These are phyloP conservation scores for Oenanthe javanica DNA, from an alignment of 140 eudicot genomes.

Conservation along the genomic window DNA sequence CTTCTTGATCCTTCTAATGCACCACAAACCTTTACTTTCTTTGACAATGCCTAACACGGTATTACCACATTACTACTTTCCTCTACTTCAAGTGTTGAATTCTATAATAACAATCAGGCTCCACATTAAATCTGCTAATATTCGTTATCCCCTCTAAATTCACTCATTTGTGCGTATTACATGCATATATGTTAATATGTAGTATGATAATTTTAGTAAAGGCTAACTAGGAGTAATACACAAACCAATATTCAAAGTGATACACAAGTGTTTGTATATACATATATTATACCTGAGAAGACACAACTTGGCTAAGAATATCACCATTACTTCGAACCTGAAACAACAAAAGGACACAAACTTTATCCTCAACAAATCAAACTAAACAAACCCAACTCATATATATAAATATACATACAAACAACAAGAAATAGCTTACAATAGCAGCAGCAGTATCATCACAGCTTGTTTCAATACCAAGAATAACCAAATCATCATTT, in stretches of 20 bases:
- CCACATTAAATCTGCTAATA: neutral
- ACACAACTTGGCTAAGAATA: conserved; percentile 90
- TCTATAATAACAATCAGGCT: neutral
- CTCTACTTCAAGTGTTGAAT: neutral
- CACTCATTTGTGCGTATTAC: too few species aligned
- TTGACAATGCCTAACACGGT: neutral
- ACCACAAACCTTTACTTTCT: neutral
- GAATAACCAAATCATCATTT: conserved; percentile 45
- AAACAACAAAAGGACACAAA: conserved; percentile 16
- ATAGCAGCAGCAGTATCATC: conserved; percentile 97
- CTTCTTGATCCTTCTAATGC: too few species aligned
- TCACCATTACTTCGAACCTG: conserved; percentile 86
- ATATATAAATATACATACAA: neutral
- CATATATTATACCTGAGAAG: conserved; percentile 62
- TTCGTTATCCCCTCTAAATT: neutral
- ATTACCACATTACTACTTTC: neutral
- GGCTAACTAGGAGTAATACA: neutral
- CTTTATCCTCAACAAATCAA: neutral
- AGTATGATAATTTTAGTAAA: neutral
- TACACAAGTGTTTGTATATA: neutral
- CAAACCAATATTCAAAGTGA: too few species aligned
- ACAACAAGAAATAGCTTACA: conserved; percentile 32
- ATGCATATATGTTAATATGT: too few species aligned
- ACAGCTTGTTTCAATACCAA: conserved; percentile 94
- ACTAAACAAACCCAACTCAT: neutral